phyloP scores from a whole-genome alignment of 2,329 filamentous ascomycete species.

The Allantophomopsis lycopodina region DNA sequence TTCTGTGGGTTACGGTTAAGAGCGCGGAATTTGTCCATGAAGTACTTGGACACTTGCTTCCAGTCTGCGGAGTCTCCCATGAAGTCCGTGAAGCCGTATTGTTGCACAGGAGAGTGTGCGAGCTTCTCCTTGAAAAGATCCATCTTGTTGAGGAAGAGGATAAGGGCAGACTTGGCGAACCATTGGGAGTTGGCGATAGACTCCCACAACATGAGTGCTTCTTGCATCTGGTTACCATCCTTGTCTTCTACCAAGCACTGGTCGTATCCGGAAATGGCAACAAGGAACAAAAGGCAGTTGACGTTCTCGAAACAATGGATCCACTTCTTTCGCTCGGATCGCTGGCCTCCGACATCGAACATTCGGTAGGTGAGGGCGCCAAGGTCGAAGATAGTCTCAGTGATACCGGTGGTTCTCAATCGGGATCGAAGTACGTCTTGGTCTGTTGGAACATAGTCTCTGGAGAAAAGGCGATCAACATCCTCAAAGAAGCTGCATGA shows the following conservation, averaged over 20 bases:
- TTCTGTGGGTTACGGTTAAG: conserved; percentile 50
- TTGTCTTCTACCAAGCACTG: conserved; percentile 94
- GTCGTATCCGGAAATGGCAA: conserved; percentile 92
- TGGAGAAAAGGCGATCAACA: conserved; percentile 60
- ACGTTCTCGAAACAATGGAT: conserved; percentile 69
- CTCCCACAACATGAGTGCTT: conserved; percentile 77
- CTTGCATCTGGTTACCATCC: conserved; percentile 90
- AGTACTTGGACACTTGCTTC: conserved; percentile 67
- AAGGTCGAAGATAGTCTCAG: conserved; percentile 85
- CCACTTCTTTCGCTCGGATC: conserved; percentile 68
- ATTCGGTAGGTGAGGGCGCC: conserved; percentile 90
- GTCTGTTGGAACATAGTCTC: conserved; percentile 76
- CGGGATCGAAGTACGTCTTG: conserved; percentile 89
- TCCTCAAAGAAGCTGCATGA: conserved; percentile 64
- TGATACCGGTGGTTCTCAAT: conserved; percentile 87
- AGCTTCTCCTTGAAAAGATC: conserved; percentile 74
- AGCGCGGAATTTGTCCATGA: conserved; percentile 67
- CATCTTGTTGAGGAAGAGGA: conserved; percentile 81
- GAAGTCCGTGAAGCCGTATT: conserved; percentile 69
- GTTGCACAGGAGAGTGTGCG: conserved; percentile 52
- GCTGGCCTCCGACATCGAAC: conserved; percentile 65
- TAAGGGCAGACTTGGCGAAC: conserved; percentile 71
- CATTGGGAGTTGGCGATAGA: conserved; percentile 77
- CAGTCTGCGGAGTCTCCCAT: conserved; percentile 57
- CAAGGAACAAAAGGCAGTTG: conserved; percentile 81